These are phyloP conservation scores for Rhizopus stolonifer DNA, from an alignment of 371 early-diverging fungal species.

Conservation along the genomic window DNA sequence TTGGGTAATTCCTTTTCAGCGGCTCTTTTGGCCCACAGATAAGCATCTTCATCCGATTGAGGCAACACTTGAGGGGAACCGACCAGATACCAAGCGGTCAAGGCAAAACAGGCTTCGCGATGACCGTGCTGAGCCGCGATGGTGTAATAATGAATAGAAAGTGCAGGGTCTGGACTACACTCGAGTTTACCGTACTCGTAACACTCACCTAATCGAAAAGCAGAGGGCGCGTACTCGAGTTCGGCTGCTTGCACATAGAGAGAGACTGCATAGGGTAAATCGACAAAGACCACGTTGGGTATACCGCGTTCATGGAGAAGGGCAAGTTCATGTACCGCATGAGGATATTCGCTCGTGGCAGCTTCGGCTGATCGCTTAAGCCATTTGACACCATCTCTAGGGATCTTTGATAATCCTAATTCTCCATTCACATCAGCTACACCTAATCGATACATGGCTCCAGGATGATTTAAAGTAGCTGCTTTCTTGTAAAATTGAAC, in stretches of 20 bases:
- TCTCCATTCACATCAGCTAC: slow-evolving; percentile 74
- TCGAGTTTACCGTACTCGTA: slow-evolving; percentile 79
- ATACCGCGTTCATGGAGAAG: slow-evolving; percentile 73
- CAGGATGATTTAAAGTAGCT: slow-evolving; percentile 69
- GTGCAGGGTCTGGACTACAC: slow-evolving; percentile 63
- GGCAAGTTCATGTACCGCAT: slow-evolving; percentile 79
- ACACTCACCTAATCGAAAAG: slow-evolving; percentile 76
- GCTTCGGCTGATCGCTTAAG: slow-evolving; percentile 75
- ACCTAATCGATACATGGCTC: slow-evolving; percentile 74
- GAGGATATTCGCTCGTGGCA: slow-evolving; percentile 73
- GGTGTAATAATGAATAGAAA: slow-evolving; percentile 72
- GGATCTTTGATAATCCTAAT: slow-evolving; percentile 58
- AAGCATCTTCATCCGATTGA: slow-evolving; percentile 87
- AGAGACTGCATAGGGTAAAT: slow-evolving; percentile 72
- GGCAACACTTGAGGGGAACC: slow-evolving; percentile 76
- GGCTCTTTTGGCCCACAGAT: slow-evolving; percentile 83
- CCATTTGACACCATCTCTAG: slow-evolving; percentile 82
- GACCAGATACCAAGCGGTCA: slow-evolving; percentile 90
- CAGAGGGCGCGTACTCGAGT: slow-evolving; percentile 76
- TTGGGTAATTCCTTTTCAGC: slow-evolving; percentile 85
- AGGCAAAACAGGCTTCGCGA: slow-evolving; percentile 84
- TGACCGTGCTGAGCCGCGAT: slow-evolving; percentile 90
- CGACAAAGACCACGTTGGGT: slow-evolving; percentile 70
- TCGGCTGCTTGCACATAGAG: slow-evolving; percentile 74
- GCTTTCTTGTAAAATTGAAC: slow-evolving; percentile 79